Evolutionary conservation across 805 yeast species (phyloP).

Genomic region (Priceomyces melissophilus): DNA sequence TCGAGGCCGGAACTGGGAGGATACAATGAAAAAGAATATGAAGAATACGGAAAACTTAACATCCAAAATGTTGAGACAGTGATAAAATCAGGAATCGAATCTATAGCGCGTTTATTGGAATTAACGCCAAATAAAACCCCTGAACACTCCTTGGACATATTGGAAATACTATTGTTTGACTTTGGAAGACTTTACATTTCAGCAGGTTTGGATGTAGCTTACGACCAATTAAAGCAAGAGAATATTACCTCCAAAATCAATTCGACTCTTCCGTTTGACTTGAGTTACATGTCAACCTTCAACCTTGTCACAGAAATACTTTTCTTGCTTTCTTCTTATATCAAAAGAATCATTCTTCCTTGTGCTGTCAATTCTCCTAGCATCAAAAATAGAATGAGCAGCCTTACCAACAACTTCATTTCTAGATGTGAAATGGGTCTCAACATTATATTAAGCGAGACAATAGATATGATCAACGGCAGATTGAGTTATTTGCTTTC

Average conservation of each 20-base stretch:
- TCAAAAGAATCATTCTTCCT: constrained; percentile 73
- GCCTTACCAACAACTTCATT: constrained; percentile 58
- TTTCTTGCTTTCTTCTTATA: constrained; percentile 64
- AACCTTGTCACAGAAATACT: constrained; percentile 57
- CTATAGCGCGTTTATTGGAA: constrained; percentile 74
- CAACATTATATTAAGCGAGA: constrained; percentile 59
- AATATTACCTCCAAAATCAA: constrained; percentile 22
- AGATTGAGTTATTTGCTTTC: constrained; percentile 47
- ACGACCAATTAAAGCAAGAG: constrained; percentile 41
- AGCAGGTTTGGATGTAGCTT: constrained; percentile 69
- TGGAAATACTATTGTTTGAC: constrained; percentile 64
- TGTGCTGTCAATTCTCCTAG: constrained; percentile 59
- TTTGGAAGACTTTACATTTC: constrained; percentile 75
- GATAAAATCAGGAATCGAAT: constrained; percentile 69
- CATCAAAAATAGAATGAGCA: constrained; percentile 56
- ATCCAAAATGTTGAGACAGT: constrained; percentile 56
- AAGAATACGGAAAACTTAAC: constrained; percentile 28
- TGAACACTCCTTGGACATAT: constrained; percentile 59
- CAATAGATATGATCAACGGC: constrained; percentile 49
- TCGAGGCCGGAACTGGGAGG: constrained; percentile 17
- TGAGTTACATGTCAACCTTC: constrained; percentile 49
- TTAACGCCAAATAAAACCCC: constrained; percentile 61
- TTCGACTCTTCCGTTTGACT: constrained; percentile 30
- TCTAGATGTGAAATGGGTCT: constrained; percentile 61
- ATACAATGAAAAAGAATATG: constrained; percentile 13